Base-by-base conservation (phyloP, 2,329 filamentous ascomycete genomes). In the Epichloe baconii region DNA sequence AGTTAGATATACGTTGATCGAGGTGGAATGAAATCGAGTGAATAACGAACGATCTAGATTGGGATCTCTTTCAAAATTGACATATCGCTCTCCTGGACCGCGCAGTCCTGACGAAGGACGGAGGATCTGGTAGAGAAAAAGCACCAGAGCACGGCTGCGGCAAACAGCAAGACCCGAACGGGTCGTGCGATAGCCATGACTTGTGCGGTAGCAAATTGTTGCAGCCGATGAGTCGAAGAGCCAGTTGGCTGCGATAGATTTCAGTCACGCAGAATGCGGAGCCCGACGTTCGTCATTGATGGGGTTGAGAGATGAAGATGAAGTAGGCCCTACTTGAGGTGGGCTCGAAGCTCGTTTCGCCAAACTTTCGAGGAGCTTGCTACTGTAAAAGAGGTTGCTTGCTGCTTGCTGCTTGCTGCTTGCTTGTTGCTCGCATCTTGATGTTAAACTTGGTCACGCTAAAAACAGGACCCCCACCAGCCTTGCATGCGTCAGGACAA, bases 161-260 rank as follows among this genome's bases (percentile, higher is more conserved):
- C 74, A 57, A 86, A 76, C 58, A 80, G 85, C 64, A 95, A 74
- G 62, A 86, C 80, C 70, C 90, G 83, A 65, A 95, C 84, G 52
- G 88, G 87, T 73, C 84, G 83, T 64, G 88, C 87, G 65, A 95
- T 75, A 62, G 85, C 87, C 89, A 95, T 95, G 50, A 48, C 37
- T n/a, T 42, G 5, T 17, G 40, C 8, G 26, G 26, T 10, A 31
- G 26, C 8, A 31, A 44, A 21, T 42, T 47, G 17, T 17, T 7
- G 38, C 17, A 21, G 47, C 11, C 37, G 49, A 40, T 23, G 38
- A 38, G n/a, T 44, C 41, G 40, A 37, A 47, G 36, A 37, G 19
- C 36, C 12, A 47, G 40, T 19, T 50, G 17, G 37, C 42, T 17
- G 42, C 35, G 7, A 19, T n/a, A 34, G 19, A 15, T 21, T 7